Evolutionary conservation across 2,329 filamentous ascomycete genomes (phyloP).

Genomic region (Leptoxyphium fumago): DNA sequence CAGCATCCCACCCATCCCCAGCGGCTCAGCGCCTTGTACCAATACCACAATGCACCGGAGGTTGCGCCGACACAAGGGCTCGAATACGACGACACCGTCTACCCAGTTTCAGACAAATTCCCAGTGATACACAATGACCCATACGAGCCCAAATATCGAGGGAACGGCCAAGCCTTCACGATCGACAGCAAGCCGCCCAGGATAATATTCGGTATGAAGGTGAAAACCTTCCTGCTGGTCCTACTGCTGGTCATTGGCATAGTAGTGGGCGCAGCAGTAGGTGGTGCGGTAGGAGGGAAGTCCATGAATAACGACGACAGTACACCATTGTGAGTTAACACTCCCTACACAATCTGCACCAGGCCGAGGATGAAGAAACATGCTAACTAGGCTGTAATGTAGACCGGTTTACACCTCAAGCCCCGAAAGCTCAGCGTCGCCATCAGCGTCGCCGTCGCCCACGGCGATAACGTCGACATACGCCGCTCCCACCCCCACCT

Average conservation of each 20-base stretch:
- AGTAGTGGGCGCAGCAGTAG: slow-evolving; percentile 22
- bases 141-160: slow-evolving; percentile 10
- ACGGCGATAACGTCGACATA: slow-evolving; percentile 12
- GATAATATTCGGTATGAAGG: slow-evolving; percentile 26
- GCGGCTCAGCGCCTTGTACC: slow-evolving; percentile 22
- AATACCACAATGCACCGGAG: slow-evolving; percentile 26
- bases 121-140: slow-evolving; percentile 15
- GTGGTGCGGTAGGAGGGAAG: slow-evolving; percentile 21
- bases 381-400: background rate
- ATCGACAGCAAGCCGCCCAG: slow-evolving; percentile 19
- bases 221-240: slow-evolving; percentile 21
- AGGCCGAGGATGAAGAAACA: background rate
- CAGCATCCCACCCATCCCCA: slow-evolving; percentile 6
- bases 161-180: slow-evolving; percentile 8
- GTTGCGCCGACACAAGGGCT: slow-evolving; percentile 24
- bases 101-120: slow-evolving; percentile 23
- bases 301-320: slow-evolving; percentile 10
- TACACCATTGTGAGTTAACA: background rate
- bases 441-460: slow-evolving; percentile 7
- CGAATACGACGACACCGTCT: slow-evolving; percentile 23
- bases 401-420: background rate
- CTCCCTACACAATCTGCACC: background rate
- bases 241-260: slow-evolving; percentile 17
- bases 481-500: slow-evolving; percentile 18
- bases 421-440: background rate